Evolutionary conservation across 139 green algal species (phyloP).

Genomic region (Chlamydomonas sphaeroides): DNA sequence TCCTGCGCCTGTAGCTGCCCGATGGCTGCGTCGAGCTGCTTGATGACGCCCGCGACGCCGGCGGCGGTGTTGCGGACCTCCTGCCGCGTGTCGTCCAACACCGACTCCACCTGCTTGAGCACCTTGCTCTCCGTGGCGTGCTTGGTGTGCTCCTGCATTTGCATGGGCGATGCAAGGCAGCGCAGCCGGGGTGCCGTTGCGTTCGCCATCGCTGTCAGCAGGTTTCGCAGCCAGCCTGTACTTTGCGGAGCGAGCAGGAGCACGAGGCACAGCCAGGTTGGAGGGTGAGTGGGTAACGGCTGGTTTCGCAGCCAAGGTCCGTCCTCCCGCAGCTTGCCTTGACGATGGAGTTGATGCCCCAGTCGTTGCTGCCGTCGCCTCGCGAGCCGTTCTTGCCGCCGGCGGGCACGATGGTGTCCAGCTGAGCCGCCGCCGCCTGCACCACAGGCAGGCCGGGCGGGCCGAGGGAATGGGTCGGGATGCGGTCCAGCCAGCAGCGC

Average conservation of each 20-base stretch:
- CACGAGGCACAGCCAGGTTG: no score
- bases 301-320: no score
- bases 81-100: constrained; percentile 19
- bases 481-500: no score
- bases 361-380: neutral
- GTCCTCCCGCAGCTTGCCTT: no score
- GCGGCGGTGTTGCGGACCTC: constrained; percentile 33
- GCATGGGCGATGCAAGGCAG: no score
- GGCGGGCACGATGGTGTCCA: constrained; percentile 21
- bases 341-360: constrained; percentile 4
- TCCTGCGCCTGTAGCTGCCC: constrained; percentile 9
- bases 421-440: constrained; percentile 43
- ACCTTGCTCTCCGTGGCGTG: constrained; percentile 56
- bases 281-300: no score
- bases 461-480: no score
- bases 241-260: no score
- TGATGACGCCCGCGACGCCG: constrained; percentile 40
- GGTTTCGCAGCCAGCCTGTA: no score
- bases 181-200: no score
- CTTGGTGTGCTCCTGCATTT: constrained; percentile 43
- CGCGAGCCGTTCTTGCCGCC: neutral
- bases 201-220: no score
- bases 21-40: constrained; percentile 49
- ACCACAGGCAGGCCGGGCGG: no score
- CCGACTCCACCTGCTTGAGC: constrained; percentile 39